Evolutionary conservation across 257 asterid genomes (phyloP).

Genomic region (Nyctanthes arbortristis): DNA sequence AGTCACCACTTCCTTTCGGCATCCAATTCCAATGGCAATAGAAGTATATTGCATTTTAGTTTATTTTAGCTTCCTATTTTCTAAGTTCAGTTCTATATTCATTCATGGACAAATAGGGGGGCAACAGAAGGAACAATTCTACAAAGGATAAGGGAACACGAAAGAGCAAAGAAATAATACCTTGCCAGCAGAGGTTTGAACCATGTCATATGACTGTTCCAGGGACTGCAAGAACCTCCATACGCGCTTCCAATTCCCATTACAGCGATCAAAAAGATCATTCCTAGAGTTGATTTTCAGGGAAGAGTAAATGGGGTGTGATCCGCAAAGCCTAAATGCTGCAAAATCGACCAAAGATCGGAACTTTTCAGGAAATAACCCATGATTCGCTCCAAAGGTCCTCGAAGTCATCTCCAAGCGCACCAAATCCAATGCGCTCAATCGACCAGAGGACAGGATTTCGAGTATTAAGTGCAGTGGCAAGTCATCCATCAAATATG

Average conservation of each 20-base stretch:
- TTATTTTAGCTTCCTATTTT: constrained; percentile 2
- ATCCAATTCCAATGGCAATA: too few relatives aligned
- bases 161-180: constrained; percentile 47
- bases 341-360: constrained; percentile 70
- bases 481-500: constrained; percentile 58
- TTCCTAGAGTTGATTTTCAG: constrained; percentile 40
- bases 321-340: constrained; percentile 68
- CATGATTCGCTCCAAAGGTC: constrained; percentile 49
- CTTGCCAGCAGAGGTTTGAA: constrained; percentile 76
- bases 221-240: constrained; percentile 78
- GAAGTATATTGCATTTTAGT: background rate
- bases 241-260: constrained; percentile 66
- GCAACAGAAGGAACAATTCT: background rate
- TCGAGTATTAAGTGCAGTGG: constrained; percentile 74
- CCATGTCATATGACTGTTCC: constrained; percentile 71
- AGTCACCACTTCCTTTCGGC: background rate
- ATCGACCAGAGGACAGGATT: constrained; percentile 60
- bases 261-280: constrained; percentile 58
- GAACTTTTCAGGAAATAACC: constrained; percentile 52
- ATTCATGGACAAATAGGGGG: background rate
- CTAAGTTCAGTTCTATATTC: constrained; percentile 5
- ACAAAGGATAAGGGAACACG: background rate
- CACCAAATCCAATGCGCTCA: constrained; percentile 63
- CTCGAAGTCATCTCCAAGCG: constrained; percentile 64
- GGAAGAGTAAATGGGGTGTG: constrained; percentile 51